phyloP scores from a whole-genome alignment of 768 basidiomycete genomes.

The Baorangia bicolor region DNA sequence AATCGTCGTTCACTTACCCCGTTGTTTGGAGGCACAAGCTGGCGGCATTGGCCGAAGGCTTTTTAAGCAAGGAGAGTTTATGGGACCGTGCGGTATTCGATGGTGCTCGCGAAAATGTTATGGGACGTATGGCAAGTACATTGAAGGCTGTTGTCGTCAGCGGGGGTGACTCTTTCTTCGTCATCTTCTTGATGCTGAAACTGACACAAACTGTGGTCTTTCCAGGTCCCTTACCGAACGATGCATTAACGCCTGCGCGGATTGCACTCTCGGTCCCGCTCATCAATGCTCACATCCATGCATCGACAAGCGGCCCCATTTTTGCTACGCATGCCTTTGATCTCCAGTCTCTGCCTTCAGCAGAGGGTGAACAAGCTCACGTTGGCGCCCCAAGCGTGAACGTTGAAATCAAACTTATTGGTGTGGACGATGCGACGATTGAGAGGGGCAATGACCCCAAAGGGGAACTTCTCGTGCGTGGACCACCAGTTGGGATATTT shows the following conservation, averaged over 20 bases:
- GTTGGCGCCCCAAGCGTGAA: slow-evolving; percentile 85
- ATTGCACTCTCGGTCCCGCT: slow-evolving; percentile 77
- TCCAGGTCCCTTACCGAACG: slow-evolving; percentile 50
- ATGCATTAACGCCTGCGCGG: slow-evolving; percentile 58
- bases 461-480: slow-evolving; percentile 62
- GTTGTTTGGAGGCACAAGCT: slow-evolving; percentile 80
- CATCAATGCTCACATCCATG: slow-evolving; percentile 61
- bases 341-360: slow-evolving; percentile 65
- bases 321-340: slow-evolving; percentile 84
- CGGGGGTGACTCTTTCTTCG: slow-evolving; percentile 51
- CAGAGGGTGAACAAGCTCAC: slow-evolving; percentile 38
- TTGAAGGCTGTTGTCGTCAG: slow-evolving; percentile 70
- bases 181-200: background rate
- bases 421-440: slow-evolving; percentile 60
- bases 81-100: slow-evolving; percentile 84
- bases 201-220: background rate
- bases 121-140: slow-evolving; percentile 60
- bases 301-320: slow-evolving; percentile 69
- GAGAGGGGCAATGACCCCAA: slow-evolving; percentile 67
- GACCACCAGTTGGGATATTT: slow-evolving; percentile 67
- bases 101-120: slow-evolving; percentile 54
- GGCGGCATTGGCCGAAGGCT: slow-evolving; percentile 67
- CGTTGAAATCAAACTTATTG: slow-evolving; percentile 77
- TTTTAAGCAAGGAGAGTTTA: slow-evolving; percentile 72
- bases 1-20: slow-evolving; percentile 51